These are phyloP conservation scores for Hypoxylon lienhwacheense DNA, from an alignment of 495 filamentous ascomycete genomes.

Conservation along the genomic window DNA sequence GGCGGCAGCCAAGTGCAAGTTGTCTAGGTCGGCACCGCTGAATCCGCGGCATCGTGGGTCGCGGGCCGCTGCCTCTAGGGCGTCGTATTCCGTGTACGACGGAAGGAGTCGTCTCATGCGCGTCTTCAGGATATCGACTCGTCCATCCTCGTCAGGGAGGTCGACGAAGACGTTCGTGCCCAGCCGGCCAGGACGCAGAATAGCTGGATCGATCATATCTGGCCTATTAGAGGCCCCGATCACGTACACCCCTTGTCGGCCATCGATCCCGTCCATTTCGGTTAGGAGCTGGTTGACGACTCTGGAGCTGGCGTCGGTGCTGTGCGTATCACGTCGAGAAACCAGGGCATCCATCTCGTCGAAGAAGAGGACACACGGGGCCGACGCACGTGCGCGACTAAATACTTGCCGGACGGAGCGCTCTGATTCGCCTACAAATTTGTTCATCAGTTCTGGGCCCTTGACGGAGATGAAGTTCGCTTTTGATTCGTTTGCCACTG, in stretches of 20 bases:
- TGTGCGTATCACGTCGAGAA: conserved; percentile 76
- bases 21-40: conserved; percentile 86
- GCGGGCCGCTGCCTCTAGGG: conserved; percentile 62
- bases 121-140: conserved; percentile 82
- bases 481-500: conserved; percentile 90
- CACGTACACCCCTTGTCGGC: conserved; percentile 85
- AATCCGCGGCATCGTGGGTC: conserved; percentile 74
- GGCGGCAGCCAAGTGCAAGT: conserved; percentile 73
- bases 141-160: conserved; percentile 74
- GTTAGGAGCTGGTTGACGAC: conserved; percentile 98
- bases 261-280: conserved; percentile 85
- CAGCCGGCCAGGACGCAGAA: conserved; percentile 87
- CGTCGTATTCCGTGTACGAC: conserved; percentile 41
- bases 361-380: conserved; percentile 96
- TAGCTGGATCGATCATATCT: conserved; percentile 94
- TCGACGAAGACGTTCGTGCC: conserved; percentile 91
- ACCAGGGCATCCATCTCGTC: conserved; percentile 95
- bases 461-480: conserved; percentile 99
- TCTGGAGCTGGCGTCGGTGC: conserved; percentile 79
- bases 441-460: conserved; percentile 90
- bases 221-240: conserved; percentile 94
- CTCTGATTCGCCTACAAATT: conserved; percentile 95
- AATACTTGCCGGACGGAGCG: conserved; percentile 92
- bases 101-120: conserved; percentile 47
- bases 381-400: conserved; percentile 77